Conservation (phyloP, 768 basidiomycete genomes). For the Pleurotus citrinopileatus region DNA sequence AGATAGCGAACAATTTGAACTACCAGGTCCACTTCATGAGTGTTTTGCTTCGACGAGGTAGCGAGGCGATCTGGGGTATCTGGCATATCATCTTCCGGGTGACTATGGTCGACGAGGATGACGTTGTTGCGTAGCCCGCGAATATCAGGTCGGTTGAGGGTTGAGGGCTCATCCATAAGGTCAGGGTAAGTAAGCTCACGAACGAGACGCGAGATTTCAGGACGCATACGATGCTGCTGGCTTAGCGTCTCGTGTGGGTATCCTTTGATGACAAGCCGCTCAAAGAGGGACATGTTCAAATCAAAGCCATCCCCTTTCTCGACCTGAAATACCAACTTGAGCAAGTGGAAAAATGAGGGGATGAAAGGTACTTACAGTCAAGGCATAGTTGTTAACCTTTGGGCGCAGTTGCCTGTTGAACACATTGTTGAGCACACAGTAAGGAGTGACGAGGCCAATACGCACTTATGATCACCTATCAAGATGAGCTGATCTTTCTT, state of each 20-base stretch:
- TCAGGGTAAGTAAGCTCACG: constrained; percentile 64
- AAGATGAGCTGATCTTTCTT: constrained; percentile 53
- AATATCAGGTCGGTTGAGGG: constrained; percentile 46
- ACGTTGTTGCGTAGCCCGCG: constrained; percentile 56
- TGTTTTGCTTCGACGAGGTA: constrained; percentile 59
- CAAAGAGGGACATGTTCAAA: constrained; percentile 66
- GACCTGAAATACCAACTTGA: constrained; percentile 17
- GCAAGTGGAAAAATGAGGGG: background rate
- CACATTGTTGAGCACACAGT: background rate
- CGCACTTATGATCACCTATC: constrained; percentile 74
- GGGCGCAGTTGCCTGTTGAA: constrained; percentile 62
- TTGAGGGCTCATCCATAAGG: constrained; percentile 51
- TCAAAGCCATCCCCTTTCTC: constrained; percentile 69
- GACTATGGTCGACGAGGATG: constrained; percentile 56
- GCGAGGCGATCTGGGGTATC: constrained; percentile 42
- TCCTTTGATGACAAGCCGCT: constrained; percentile 58
- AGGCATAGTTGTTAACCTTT: constrained; percentile 61
- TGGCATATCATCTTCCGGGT: constrained; percentile 48
- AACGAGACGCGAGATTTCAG: constrained; percentile 64
- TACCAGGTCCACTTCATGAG: constrained; percentile 59
- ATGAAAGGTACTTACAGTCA: constrained; percentile 36
- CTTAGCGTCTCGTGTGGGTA: constrained; percentile 59
- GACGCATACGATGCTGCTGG: constrained; percentile 71
- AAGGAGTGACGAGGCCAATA: background rate
- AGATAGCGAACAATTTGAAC: constrained; percentile 65